Base-by-base conservation (phyloP, 176 grass and related monocot species). In the Puya raimondii region DNA sequence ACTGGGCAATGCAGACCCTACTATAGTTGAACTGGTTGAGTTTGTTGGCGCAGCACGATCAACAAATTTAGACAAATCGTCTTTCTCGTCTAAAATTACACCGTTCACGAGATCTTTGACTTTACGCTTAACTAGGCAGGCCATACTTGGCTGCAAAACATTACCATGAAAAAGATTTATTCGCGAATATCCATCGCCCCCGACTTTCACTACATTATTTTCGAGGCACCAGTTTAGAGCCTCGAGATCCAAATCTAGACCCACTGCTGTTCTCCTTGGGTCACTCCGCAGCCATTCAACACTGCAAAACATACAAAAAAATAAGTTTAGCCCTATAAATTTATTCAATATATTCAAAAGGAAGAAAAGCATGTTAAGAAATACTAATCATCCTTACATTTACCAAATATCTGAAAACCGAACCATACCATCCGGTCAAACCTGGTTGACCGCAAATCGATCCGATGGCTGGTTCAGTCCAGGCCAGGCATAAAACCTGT, bases 211-310 rank as follows among this genome's bases (percentile, higher is more conserved):
- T 54, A 90, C 67, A 69, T 90, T 90, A 73, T 97, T 92, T 33
- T 79, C 86, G 48, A 97, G 82, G 67, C 89, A 90, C 89, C 93
- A 97, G 64, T 97, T 84, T 70, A 97, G 86, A n/a, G 86, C 77
- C 51, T 97, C 89, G 58, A 92, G 93, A 59, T 97, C 93, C 65
- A 97, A 83, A 82, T 97, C 93, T 58, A 97, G 69, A 75, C 84
- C 86, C 0, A 92, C 70, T 16, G 84, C 68, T 67, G 93, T 90
- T 74, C 89, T 66, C 81, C 86, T 85, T 15, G 86, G 74, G 74
- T 97, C 86, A 81, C 71, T 88, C 25, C 63, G 79, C 23, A 92
- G 77, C 93, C 93, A 97, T 64, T 92, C 82, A 13, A 82, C 56
- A 85, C 89, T 88, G 84, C 49, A 18, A 72, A 69, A 12, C 48